Conservation (phyloP, 768 basidiomycete genomes). For the Podaxis sp. region DNA sequence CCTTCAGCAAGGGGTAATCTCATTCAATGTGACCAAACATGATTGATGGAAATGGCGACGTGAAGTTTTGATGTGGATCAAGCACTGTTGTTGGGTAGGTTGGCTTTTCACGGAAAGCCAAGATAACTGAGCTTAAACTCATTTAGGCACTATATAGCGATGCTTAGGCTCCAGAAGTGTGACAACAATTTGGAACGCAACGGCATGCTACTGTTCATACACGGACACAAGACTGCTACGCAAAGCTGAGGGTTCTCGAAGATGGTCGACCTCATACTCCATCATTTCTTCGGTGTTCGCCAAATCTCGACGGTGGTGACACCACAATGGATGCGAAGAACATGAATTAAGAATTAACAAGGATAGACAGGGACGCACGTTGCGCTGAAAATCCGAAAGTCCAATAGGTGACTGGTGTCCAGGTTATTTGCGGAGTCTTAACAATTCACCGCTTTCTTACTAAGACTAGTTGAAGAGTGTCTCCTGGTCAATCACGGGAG, state of each 20-base stretch:
- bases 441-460: not conserved
- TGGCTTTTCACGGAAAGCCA: not conserved
- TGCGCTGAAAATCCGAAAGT: not conserved
- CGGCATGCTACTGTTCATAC: not conserved
- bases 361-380: not conserved
- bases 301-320: not conserved
- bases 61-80: not conserved
- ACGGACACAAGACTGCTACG: not conserved
- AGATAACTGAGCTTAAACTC: not conserved
- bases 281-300: not conserved
- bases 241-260: not conserved
- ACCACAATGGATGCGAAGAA: not conserved
- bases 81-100: not conserved
- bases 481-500: not conserved
- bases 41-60: not conserved
- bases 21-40: not conserved
- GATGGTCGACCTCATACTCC: not conserved
- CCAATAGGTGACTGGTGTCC: not conserved
- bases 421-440: conserved; percentile 1
- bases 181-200: not conserved
- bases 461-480: not conserved
- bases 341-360: not conserved
- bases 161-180: not conserved
- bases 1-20: not conserved
- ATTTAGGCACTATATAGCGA: not conserved